phyloP scores from a whole-genome alignment of 306 rosid species.

The Vicia faba region DNA sequence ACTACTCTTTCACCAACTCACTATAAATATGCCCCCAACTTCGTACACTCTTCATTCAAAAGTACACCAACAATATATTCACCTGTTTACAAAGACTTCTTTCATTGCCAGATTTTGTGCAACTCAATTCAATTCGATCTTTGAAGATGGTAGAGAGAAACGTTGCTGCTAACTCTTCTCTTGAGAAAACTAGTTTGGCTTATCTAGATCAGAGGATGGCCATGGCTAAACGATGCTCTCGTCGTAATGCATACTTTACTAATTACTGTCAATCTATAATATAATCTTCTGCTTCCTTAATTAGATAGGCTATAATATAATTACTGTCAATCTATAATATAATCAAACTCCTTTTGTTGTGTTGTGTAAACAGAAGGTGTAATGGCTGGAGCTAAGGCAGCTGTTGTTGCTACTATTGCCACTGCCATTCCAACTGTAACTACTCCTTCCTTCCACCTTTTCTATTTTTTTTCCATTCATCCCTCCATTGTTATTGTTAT shows the following conservation, averaged over 20 bases:
- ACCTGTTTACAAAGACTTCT: slow-evolving; percentile 1
- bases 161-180: slow-evolving; percentile 53
- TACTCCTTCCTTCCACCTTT: not conserved
- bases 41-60: slow-evolving; percentile 43
- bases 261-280: not conserved
- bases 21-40: slow-evolving; percentile 50
- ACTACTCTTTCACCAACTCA: slow-evolving; percentile 17
- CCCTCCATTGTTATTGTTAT: no score
- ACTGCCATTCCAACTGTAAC: slow-evolving; percentile 94
- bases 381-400: slow-evolving; percentile 94
- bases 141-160: slow-evolving; percentile 60
- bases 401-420: slow-evolving; percentile 78
- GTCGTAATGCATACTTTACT: slow-evolving; percentile 44
- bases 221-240: slow-evolving; percentile 82
- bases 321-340: not conserved
- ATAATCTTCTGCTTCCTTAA: not conserved
- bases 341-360: no score
- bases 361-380: slow-evolving; percentile 73
- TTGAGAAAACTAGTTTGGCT: slow-evolving; percentile 58
- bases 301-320: no score
- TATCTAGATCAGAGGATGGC: slow-evolving; percentile 77
- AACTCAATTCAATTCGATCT: not conserved
- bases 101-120: slow-evolving; percentile 2
- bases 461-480: no score
- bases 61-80: slow-evolving; percentile 2